Conservation (phyloP, 306 rosid species). For the Cicer bijugum region DNA sequence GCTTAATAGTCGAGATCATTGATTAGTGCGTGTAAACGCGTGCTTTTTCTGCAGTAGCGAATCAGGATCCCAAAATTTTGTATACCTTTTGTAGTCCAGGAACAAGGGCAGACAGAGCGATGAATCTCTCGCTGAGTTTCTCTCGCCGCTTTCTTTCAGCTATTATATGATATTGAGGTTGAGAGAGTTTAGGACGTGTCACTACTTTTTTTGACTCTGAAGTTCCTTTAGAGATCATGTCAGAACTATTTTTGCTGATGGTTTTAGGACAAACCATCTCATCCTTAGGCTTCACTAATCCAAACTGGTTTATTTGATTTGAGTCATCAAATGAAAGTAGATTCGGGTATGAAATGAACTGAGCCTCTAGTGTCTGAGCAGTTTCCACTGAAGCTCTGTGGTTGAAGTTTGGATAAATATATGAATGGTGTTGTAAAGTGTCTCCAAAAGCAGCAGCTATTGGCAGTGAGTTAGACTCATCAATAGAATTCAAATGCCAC, state of each 20-base stretch:
- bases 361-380: conserved; percentile 50
- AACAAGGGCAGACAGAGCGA: conserved; percentile 85
- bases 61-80: too few relatives aligned
- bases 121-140: conserved; percentile 84
- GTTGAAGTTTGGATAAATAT: conserved; percentile 52
- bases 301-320: conserved; percentile 54
- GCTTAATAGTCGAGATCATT: too few relatives aligned
- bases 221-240: conserved; percentile 54
- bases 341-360: conserved; percentile 51
- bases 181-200: conserved; percentile 57
- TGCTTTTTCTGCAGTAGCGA: too few relatives aligned
- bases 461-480: conserved; percentile 62
- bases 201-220: conserved; percentile 45
- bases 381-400: conserved; percentile 47
- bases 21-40: too few relatives aligned
- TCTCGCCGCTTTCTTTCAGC: conserved; percentile 89
- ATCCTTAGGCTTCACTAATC: conserved; percentile 58
- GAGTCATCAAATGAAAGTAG: conserved; percentile 54
- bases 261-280: conserved; percentile 51
- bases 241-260: conserved; percentile 48
- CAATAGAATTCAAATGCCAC: conserved; percentile 65
- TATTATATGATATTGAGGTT: conserved; percentile 75
- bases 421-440: conserved; percentile 57
- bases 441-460: conserved; percentile 66
- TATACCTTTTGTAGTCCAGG: conserved; percentile 55